These are phyloP conservation scores for Ambrosia trifida DNA, from an alignment of 129 eudicot genomes.

Conservation along the genomic window DNA sequence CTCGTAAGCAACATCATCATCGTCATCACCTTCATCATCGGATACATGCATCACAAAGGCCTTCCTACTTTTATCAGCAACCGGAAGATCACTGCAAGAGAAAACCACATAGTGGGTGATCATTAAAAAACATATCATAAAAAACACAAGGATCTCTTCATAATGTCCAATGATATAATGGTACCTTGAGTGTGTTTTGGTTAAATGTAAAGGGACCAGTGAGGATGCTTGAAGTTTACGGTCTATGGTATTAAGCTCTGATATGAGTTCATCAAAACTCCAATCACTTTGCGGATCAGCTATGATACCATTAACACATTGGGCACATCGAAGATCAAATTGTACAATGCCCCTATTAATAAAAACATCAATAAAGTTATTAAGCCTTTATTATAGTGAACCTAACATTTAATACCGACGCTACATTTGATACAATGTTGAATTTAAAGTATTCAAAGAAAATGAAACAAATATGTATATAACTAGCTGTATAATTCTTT, in stretches of 20 bases:
- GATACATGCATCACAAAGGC: constrained; percentile 71
- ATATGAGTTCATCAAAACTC: constrained; percentile 69
- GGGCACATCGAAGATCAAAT: constrained; percentile 50
- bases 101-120: not conserved
- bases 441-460: not conserved
- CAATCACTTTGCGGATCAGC: constrained; percentile 84
- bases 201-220: constrained; percentile 38
- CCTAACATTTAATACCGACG: not conserved
- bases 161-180: not conserved
- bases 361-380: not conserved
- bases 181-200: constrained; percentile 49
- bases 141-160: not conserved
- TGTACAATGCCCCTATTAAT: constrained; percentile 50
- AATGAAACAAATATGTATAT: not conserved
- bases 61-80: constrained; percentile 33
- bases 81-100: constrained; percentile 43
- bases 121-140: not conserved
- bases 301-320: constrained; percentile 44
- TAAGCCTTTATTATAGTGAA: not conserved
- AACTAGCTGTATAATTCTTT: not conserved
- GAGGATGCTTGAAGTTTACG: constrained; percentile 52
- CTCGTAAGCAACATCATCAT: constrained; percentile 30
- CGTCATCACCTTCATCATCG: constrained; percentile 49
- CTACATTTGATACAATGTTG: not conserved
- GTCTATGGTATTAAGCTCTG: constrained; percentile 70